Evolutionary conservation across 176 grass and related monocot genomes (phyloP).

Genomic region (Lolium rigidum): DNA sequence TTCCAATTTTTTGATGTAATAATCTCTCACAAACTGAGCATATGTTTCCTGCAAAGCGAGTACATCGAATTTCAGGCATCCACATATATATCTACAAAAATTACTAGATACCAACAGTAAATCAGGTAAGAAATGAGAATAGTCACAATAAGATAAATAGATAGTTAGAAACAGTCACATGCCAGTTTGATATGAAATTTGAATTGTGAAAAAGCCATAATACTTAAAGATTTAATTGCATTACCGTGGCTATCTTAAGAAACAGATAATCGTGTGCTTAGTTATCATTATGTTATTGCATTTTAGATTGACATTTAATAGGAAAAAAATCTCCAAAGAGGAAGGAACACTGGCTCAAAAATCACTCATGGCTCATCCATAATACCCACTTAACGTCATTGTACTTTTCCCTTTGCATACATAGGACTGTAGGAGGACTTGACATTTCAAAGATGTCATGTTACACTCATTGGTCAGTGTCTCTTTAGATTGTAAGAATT

Average conservation of each 20-base stretch:
- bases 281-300: background rate
- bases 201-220: background rate
- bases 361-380: background rate
- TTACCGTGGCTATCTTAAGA: background rate
- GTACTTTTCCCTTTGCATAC: background rate
- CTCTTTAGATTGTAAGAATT: conserved; percentile 2
- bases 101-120: too few relatives aligned
- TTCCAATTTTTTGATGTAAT: conserved; percentile 62
- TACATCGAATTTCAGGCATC: conserved; percentile 10
- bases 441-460: background rate
- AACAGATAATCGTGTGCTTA: background rate
- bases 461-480: background rate
- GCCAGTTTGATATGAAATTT: background rate
- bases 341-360: background rate
- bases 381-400: background rate
- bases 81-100: background rate
- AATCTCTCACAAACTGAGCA: conserved; percentile 79
- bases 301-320: background rate
- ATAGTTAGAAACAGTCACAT: background rate
- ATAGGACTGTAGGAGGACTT: background rate
- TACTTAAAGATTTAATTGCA: background rate
- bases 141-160: conserved; percentile 20
- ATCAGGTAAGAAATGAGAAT: background rate
- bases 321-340: background rate
- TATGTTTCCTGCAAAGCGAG: conserved; percentile 65